Conservation (phyloP, 495 filamentous ascomycete genomes). For the Neurospora sp. region DNA sequence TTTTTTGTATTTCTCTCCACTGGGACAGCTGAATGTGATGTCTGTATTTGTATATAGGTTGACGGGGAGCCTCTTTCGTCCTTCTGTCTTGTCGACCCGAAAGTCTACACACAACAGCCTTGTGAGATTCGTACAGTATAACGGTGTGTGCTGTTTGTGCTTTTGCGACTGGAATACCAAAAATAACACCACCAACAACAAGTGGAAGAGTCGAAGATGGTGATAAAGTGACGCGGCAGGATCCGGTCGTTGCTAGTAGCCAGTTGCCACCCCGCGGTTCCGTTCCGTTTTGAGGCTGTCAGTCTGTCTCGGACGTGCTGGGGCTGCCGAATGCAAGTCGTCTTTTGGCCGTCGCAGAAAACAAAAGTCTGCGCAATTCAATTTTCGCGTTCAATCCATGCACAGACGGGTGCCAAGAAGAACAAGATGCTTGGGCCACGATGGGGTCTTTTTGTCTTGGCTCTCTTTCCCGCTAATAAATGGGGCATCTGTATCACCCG, state of each 20-base stretch:
- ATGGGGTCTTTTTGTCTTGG: background rate
- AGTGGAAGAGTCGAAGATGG: background rate
- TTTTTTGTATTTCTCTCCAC: background rate
- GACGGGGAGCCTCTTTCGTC: background rate
- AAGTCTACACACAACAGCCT: background rate
- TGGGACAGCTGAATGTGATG: too few relatives aligned
- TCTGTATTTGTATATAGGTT: background rate
- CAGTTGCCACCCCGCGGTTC: background rate
- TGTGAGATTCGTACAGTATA: background rate
- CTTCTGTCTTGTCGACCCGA: background rate
- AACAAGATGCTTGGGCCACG: background rate
- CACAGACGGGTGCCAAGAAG: background rate
- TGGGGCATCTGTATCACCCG: background rate
- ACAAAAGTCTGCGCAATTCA: background rate
- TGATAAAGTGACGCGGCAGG: conserved; percentile 1
- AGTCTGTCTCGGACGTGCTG: background rate
- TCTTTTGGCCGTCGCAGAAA: background rate
- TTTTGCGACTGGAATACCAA: conserved; percentile 2
- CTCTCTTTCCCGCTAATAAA: background rate
- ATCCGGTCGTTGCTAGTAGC: background rate
- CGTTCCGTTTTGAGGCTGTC: background rate
- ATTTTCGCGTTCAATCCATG: background rate
- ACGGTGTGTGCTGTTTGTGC: background rate
- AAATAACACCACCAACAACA: background rate
- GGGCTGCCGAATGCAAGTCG: background rate